These are phyloP conservation scores for Podospora conica DNA, from an alignment of 495 filamentous ascomycete species.

Conservation along the genomic window DNA sequence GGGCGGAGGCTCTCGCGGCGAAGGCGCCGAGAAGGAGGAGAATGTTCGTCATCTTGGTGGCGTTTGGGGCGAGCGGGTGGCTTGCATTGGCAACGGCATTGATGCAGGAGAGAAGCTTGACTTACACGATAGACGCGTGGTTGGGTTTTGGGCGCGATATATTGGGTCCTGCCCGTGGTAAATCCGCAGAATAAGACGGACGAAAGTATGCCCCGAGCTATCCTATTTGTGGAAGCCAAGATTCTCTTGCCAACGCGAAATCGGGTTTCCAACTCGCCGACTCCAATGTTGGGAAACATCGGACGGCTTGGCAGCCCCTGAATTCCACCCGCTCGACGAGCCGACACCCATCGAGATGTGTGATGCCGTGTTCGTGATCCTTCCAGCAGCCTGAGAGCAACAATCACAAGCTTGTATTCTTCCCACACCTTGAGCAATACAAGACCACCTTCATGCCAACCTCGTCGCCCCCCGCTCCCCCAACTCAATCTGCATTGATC, in stretches of 20 bases:
- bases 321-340: no score
- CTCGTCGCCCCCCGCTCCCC: slow-evolving; percentile 10
- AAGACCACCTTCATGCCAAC: background rate
- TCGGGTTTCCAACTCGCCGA: background rate
- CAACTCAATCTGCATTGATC: slow-evolving; percentile 12
- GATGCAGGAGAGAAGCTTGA: no score
- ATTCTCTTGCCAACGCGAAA: background rate
- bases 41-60: background rate
- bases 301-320: no score
- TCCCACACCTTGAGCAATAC: background rate
- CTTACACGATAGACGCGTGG: background rate
- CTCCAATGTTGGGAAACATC: background rate
- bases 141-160: background rate
- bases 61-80: background rate
- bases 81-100: background rate
- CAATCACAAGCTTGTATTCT: no score
- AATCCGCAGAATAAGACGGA: background rate
- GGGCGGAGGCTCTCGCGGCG: background rate
- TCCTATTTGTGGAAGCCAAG: background rate
- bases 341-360: no score
- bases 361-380: no score
- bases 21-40: background rate
- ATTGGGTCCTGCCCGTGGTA: no score
- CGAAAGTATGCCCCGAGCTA: background rate
- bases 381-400: no score